Percentiles rank a stretch among this genome's conserved stretches.
phyloP scores from a whole-genome alignment of 352 stramenopile species.

The Plasmopara viticola region DNA sequence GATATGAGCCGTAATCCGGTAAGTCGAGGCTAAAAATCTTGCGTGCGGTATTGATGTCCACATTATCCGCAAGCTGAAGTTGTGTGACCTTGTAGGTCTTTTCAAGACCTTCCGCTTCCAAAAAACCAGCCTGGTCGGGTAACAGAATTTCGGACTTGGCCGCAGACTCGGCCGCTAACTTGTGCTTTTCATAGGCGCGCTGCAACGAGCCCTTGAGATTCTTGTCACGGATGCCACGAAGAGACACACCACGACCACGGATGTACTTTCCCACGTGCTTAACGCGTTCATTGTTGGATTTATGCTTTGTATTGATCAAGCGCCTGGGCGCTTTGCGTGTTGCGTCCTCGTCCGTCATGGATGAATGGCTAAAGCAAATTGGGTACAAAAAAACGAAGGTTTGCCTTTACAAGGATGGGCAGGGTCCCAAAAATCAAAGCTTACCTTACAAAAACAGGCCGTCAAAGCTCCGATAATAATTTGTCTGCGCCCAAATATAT shows the following conservation, averaged over 20 bases:
- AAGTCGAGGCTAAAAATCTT: slow-evolving; percentile 96
- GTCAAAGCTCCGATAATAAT: too few relatives aligned
- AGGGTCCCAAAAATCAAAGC: too few relatives aligned
- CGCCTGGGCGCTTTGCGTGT: slow-evolving; percentile 57
- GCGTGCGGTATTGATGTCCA: slow-evolving; percentile 91
- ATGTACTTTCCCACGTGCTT: slow-evolving; percentile 78
- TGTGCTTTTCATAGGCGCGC: slow-evolving; percentile 69
- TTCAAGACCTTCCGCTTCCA: slow-evolving; percentile 96
- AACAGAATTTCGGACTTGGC: slow-evolving; percentile 90
- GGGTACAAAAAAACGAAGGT: background rate
- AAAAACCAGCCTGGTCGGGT: slow-evolving; percentile 68
- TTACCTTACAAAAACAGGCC: too few relatives aligned
- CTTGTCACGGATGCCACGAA: slow-evolving; percentile 82
- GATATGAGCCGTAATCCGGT: slow-evolving; percentile 90
- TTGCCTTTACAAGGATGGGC: background rate
- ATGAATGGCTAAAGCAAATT: background rate
- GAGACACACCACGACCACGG: slow-evolving; percentile 48
- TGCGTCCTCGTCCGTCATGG: slow-evolving; percentile 23
- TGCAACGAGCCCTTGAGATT: slow-evolving; percentile 77
- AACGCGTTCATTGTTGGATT: slow-evolving; percentile 11
- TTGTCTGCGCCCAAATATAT: too few relatives aligned
- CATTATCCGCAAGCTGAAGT: slow-evolving; percentile 68
- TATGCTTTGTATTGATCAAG: slow-evolving; percentile 33
- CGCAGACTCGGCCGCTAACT: slow-evolving; percentile 77
- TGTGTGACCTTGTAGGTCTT: slow-evolving; percentile 95